Evolutionary conservation across 805 yeast genomes (phyloP), one percentile per base, ranked within the genome.

Genomic region (Suhomyces sp.): DNA sequence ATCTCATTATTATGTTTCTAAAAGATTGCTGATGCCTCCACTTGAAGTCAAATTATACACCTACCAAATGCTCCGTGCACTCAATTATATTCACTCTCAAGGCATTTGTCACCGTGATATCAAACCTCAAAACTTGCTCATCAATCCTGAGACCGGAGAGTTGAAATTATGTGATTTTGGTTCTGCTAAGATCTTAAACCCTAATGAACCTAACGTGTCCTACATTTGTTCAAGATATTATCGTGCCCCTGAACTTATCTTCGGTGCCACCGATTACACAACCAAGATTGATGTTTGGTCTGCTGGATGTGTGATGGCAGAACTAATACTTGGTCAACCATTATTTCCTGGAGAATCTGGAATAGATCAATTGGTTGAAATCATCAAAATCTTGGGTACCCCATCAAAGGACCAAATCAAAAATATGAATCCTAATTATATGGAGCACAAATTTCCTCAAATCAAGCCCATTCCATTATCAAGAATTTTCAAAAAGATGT

Each of bases 271-370:
- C 24, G 89, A 92, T 70, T 94, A 94, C 71, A 90, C 98, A 6
- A 91, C 97, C 27, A 92, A 93, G 69, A 94, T 94, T 58, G 99
- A 94, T 68, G 83, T 94, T 46, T 94, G 99, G 99, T 89, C 97
- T 12, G 90, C 96, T 12, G 97, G 97, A 19, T 94, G 99, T 75
- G 99, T 94, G 20, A 91, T 94, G 89, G 98, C 98, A 4, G 99
- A 94, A 72, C 76, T 94, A 62, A 83, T 92, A 57, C 79, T 94
- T 52, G 98, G 99, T 15, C 97, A 91, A 67, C 99, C 99, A 12
- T 76, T 94, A 58, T 94, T 94, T 73, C 99, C 99, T 10, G 99
- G 99, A 44, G 98, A 94, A 67, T 85, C 92, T 54, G 98, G 99
- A 37, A 93, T 94, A 53, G 99, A 94, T 68, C 99, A 94, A 71